Conservation (phyloP, 805 yeast species). For the Suhomyces kilbournensis region DNA sequence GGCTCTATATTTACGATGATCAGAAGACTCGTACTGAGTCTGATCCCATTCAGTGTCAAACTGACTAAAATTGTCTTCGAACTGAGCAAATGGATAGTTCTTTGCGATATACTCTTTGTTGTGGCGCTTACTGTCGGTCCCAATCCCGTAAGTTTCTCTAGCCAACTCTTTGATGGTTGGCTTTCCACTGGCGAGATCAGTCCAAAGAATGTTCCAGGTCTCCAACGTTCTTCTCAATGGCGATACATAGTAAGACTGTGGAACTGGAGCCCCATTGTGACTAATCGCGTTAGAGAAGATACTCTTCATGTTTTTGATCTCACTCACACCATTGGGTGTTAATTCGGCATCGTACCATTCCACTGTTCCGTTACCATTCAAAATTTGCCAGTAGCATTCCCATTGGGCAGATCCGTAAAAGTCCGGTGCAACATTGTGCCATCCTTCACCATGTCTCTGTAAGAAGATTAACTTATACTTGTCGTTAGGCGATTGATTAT, state of each 20-base stretch:
- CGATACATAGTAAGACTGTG: constrained; percentile 26
- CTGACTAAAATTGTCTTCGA: constrained; percentile 25
- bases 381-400: constrained; percentile 26
- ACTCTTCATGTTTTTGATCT: constrained; percentile 11
- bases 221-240: constrained; percentile 31
- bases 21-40: constrained; percentile 21
- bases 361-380: constrained; percentile 16
- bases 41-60: constrained; percentile 23
- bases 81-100: constrained; percentile 17
- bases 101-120: constrained; percentile 16
- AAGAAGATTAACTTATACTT: constrained; percentile 26
- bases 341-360: constrained; percentile 33
- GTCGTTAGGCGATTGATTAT: constrained; percentile 1
- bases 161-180: constrained; percentile 27
- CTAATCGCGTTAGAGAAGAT: background rate
- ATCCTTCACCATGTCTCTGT: constrained; percentile 35
- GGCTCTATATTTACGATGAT: constrained; percentile 27
- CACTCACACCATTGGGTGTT: constrained; percentile 20
- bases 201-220: constrained; percentile 29
- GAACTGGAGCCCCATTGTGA: constrained; percentile 17
- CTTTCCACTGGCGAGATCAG: background rate
- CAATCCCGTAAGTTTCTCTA: constrained; percentile 34
- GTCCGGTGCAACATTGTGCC: constrained; percentile 25
- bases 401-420: constrained; percentile 17
- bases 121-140: constrained; percentile 29